These are phyloP conservation scores for Hymenotorrendiella dingleyae DNA, from an alignment of 2,329 filamentous ascomycete species.

Conservation along the genomic window DNA sequence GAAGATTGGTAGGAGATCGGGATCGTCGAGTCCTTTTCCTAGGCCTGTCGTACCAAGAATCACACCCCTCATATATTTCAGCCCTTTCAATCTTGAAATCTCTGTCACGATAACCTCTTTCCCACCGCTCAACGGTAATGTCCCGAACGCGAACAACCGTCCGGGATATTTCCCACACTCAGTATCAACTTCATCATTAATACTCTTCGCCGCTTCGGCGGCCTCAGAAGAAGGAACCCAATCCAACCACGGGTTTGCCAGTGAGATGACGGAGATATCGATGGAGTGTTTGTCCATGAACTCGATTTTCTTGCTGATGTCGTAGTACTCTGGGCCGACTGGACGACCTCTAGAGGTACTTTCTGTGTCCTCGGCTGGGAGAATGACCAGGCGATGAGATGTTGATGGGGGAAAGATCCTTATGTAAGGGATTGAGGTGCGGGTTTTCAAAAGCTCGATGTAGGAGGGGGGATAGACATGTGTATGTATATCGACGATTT, in stretches of 20 bases:
- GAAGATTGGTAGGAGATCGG: conserved; percentile 65
- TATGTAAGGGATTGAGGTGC: conserved; percentile 62
- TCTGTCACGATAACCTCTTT: conserved; percentile 56
- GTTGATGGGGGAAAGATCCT: conserved; percentile 53
- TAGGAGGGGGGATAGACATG: conserved; percentile 65
- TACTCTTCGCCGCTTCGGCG: conserved; percentile 53
- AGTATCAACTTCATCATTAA: conserved; percentile 72
- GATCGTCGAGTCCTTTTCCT: conserved; percentile 75
- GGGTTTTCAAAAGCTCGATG: conserved; percentile 52
- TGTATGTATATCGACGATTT: conserved; percentile 61
- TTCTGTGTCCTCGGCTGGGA: conserved; percentile 50
- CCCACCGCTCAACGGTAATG: conserved; percentile 69
- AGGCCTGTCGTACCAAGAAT: conserved; percentile 83
- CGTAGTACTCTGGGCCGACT: conserved; percentile 77
- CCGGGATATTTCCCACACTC: conserved; percentile 63
- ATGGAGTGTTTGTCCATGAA: conserved; percentile 88
- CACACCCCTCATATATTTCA: conserved; percentile 73
- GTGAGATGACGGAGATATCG: conserved; percentile 75
- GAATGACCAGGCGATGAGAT: conserved; percentile 61
- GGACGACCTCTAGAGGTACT: conserved; percentile 67
- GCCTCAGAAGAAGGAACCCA: conserved; percentile 63
- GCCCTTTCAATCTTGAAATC: conserved; percentile 52
- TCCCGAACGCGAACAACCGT: conserved; percentile 75
- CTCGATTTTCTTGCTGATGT: conserved; percentile 69
- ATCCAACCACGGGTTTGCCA: conserved; percentile 93